Base-by-base conservation (phyloP, 2,329 filamentous ascomycete genomes). In the Fusarium goolgardi region DNA sequence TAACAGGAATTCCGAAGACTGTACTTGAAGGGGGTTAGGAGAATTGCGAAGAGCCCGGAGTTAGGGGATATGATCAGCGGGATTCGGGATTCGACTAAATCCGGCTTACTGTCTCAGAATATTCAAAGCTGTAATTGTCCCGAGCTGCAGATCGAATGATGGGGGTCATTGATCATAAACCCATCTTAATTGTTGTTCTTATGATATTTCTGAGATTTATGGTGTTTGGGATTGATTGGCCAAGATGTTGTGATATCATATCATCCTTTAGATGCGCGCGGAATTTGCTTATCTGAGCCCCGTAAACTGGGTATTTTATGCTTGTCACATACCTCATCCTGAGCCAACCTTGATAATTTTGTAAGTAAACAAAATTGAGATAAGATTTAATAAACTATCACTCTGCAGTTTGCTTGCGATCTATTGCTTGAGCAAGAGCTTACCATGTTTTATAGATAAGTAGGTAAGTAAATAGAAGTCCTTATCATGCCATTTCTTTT, bases 71-170 rank as follows among this genome's bases (percentile, higher is more conserved):
- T 41, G n/a, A 11, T 15, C 1, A n/a, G 3, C 61, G 61, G 61
- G 21, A 8, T 64, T 64, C 61, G 61, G 61, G 15, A 53, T 64
- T 64, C 45, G 23, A 25, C 6, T 29, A 64, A 64, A 23, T 65
- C 61, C 61, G 61, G 43, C 55, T 64, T 59, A 64, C 45, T 41
- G 29, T 25, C 20, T 55, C 31, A 34, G 11, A 23, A 18, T 20
- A 31, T 21, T 27, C 39, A n/a, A 45, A 34, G 12, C 21, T 45
- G n/a, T 16, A 57, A 29, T 45, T 63, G 44, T 57, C 35, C 52
- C 27, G 39, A 32, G 41, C 21, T 58, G 29, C 21, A 55, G 18
- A 23, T 41, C 20, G 18, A 39, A 25, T 18, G 6, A 32, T 20
- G 15, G 20, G 37, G 39, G 27, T 1, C 37, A 21, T 16, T 20